Conservation (phyloP, 1,284 basidiomycete species). For the Chalciporus sp. region DNA sequence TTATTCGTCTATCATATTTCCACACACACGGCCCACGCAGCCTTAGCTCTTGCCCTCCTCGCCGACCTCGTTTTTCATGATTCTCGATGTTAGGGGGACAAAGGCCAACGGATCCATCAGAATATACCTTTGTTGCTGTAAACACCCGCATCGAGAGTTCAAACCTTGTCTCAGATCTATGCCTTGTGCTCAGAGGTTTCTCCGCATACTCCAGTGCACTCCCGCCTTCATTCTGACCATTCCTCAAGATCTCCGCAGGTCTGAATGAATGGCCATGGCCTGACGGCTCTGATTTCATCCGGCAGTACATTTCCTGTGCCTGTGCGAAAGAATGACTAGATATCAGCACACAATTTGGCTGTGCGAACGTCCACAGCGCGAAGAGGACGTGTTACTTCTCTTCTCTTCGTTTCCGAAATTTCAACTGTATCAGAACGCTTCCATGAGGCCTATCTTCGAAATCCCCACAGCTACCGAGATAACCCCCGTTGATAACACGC, state of each 20-base stretch:
- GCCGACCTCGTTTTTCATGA: constrained; percentile 5
- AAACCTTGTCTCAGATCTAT: constrained; percentile 18
- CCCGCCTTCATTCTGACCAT: constrained; percentile 9
- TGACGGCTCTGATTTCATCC: constrained; percentile 1
- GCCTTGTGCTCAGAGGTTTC: constrained; percentile 9
- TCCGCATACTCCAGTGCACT: constrained; percentile 12
- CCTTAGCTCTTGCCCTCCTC: background rate
- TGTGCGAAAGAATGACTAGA: constrained; percentile 7
- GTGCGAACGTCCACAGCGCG: constrained; percentile 10
- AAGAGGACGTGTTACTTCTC: background rate
- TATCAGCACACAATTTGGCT: constrained; percentile 1
- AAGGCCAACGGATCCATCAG: constrained; percentile 12
- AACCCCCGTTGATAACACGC: background rate
- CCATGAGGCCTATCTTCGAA: background rate
- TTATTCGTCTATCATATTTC: constrained; percentile 9
- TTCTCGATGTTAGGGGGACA: constrained; percentile 15
- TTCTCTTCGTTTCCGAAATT: constrained; percentile 11
- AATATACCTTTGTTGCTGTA: constrained; percentile 21
- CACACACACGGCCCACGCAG: constrained; percentile 6
- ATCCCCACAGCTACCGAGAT: background rate
- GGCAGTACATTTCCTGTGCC: constrained; percentile 5
- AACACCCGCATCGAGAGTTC: constrained; percentile 13
- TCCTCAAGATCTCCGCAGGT: constrained; percentile 19
- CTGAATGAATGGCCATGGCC: constrained; percentile 4
- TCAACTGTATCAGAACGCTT: constrained; percentile 3